These are phyloP conservation scores for Odonthalia washingtoniensis DNA, from an alignment of 31 red algal genomes.

Conservation along the genomic window DNA sequence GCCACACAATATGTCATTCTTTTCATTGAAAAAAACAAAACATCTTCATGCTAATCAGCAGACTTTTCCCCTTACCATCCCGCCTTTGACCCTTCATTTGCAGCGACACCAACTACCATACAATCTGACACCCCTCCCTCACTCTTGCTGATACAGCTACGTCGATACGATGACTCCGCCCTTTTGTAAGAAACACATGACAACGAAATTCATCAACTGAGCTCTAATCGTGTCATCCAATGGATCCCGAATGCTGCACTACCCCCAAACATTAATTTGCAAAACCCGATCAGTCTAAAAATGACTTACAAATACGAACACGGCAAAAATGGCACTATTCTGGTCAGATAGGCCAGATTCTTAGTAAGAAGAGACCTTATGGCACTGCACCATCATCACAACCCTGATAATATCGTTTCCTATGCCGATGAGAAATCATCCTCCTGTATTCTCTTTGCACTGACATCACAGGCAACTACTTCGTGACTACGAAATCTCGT, in stretches of 20 bases:
- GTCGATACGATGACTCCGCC: background rate
- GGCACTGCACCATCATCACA: no score
- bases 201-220: background rate
- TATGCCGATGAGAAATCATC: no score
- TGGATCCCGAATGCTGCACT: background rate
- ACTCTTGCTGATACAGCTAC: background rate
- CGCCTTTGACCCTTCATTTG: background rate
- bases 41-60: background rate
- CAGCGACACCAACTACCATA: background rate
- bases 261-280: background rate
- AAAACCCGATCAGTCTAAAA: background rate
- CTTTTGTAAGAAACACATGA: no score
- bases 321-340: background rate
- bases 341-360: conserved; percentile 7
- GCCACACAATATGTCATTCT: no score
- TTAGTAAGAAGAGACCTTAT: conserved; percentile 36
- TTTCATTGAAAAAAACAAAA: background rate
- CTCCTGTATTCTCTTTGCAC: background rate
- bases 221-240: background rate
- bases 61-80: background rate
- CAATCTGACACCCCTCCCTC: background rate
- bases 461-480: conserved; percentile 7
- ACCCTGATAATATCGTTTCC: no score
- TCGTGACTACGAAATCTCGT: conserved; percentile 16
- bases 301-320: conserved; percentile 39